Base-by-base conservation (phyloP, 2,329 filamentous ascomycete genomes). In the Arthroderma sp. region DNA sequence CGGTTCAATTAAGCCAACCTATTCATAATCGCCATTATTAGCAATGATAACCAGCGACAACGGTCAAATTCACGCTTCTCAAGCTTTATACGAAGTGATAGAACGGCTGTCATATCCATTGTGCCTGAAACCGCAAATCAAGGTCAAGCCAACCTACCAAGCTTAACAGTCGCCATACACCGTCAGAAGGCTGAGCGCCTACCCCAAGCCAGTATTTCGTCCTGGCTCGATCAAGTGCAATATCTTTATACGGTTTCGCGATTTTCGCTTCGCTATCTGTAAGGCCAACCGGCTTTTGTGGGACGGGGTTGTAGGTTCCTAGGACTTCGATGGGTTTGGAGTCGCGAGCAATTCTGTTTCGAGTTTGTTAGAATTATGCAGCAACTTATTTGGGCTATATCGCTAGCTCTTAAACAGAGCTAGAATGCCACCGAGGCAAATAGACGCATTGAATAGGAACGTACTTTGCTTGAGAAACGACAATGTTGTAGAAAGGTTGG, bases 121-220 rank as follows among this genome's bases (percentile, higher is more conserved):
- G 31, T 19, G 35, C n/a, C 28, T 8, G 17, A 37, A 37, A 37
- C 11, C 17, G 51, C 19, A 23, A n/a, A n/a, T 19, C 44, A 21
- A 28, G 21, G 1, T 51, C 23, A 13, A 60, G 54, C 23, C 21
- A 28, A 61, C 61, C 21, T 56, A 63, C 61, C 60, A 63, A 56
- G 37, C 60, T 60, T 38, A 98, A 76, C 66, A 97, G 72, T 69
- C 88, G 80, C 91, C 91, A 95, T 37, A 87, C 88, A 2, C 88
- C 84, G 64, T 96, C 88, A 61, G 87, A 91, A 8, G 93, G 93
- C 75, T 98, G 93, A 57, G 93, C 93, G 0, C 93, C 93, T 2
- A 97, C 91, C 70, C 93, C 93, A 37, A 98, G 79, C 93, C 93
- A 98, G 76, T 98, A 98, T 72, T 86, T 85, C 58, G 91, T 87